A percentile compares a stretch with the other conserved stretches of the same genome.
These are phyloP conservation scores for Naganishia kalamii DNA, from an alignment of 768 basidiomycete genomes.

Conservation along the genomic window DNA sequence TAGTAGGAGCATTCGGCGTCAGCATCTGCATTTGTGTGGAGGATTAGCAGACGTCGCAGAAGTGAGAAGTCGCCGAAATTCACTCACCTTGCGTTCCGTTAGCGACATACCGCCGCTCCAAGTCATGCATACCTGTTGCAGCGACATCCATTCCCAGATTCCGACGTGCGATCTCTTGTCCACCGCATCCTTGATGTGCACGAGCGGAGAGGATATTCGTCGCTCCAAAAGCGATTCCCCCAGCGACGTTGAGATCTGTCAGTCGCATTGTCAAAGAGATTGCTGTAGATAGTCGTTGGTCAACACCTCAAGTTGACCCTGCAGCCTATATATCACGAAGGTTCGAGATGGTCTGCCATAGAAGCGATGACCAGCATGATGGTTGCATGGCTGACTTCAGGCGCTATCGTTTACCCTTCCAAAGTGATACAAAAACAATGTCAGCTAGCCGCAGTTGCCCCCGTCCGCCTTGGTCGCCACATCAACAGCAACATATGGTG, in stretches of 20 bases:
- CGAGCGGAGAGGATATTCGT: background rate
- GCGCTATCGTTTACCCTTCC: no score
- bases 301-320: no score
- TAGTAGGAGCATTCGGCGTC: constrained; percentile 40
- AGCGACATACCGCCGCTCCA: background rate
- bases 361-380: no score
- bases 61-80: background rate
- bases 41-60: background rate
- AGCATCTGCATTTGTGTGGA: constrained; percentile 30
- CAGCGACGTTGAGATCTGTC: background rate
- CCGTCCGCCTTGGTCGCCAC: no score
- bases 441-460: no score
- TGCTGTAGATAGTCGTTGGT: no score
- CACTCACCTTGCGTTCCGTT: background rate
- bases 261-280: no score
- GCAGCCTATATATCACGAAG: no score
- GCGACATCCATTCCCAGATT: constrained; percentile 12
- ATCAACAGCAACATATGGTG: no score
- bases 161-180: constrained; percentile 9
- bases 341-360: no score
- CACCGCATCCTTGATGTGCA: constrained; percentile 6
- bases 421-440: no score
- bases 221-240: background rate
- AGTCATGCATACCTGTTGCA: background rate
- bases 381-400: no score